Base-by-base conservation (phyloP, 2,329 filamentous ascomycete species). In the Thermomyces lanuginosus region DNA sequence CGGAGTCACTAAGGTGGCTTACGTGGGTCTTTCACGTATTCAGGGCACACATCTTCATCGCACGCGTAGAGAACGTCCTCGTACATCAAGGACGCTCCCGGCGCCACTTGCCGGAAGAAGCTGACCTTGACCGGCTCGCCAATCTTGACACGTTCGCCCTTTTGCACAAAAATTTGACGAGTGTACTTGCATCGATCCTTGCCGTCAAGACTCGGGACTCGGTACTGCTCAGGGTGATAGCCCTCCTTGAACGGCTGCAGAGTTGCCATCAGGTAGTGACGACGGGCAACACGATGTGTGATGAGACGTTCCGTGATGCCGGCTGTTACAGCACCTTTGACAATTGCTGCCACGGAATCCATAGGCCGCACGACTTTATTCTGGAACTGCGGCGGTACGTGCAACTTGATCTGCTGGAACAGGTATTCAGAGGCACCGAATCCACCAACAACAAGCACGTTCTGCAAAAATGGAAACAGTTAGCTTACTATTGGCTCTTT, bases 161-260 rank as follows among this genome's bases (percentile, higher is more conserved):
- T 95, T 47, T 93, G 89, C 38, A 98, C 86, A 43, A 95, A 98
- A 30, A 98, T 95, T 51, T 98, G 89, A 28, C 89, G 67, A 1
- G 89, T 95, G 51, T 95, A 95, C 60, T 95, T 95, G 76, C 89
- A 98, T 34, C 89, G 72, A 48, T 98, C 89, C 55, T 93, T 92
- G 46, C 89, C 89, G 44, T 98, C 89, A 30, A 98, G 68, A 36
- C 81, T 92, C 10, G 89, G 89, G 13, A 95, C 89, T 49, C 89
- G 83, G 62, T 95, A 98, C 27, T 91, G 84, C 55, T 98, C 89
- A 7, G 89, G 89, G 51, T 98, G 89, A 54, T 95, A 91, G 10
- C 89, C 89, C 53, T 95, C 89, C 58, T 95, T 95, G 66, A 98
- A 98, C 1, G 89, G 89, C 52, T 98, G 89, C 16, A 98, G 68